A percentile compares a stretch with the other conserved stretches of the same genome.
These are phyloP conservation scores for Aspergillus homomorphus DNA, from an alignment of 495 filamentous ascomycete species.

Conservation along the genomic window DNA sequence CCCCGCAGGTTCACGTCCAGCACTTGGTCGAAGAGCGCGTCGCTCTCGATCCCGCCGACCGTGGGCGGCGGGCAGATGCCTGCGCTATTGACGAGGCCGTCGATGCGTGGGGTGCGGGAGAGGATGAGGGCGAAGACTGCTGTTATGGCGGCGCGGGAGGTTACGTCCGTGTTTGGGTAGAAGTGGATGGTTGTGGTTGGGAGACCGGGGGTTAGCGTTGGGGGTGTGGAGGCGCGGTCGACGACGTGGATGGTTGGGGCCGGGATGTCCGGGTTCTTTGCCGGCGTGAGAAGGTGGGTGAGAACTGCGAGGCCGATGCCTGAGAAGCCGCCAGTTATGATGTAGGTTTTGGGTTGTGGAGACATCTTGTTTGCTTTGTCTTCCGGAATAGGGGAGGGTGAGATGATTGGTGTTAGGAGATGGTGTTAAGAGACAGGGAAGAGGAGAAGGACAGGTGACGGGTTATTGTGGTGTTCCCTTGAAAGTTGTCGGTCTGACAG, in stretches of 20 bases:
- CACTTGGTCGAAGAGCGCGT: constrained; percentile 1
- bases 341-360: constrained; percentile 1
- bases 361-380: background rate
- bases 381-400: too few species aligned
- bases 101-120: background rate
- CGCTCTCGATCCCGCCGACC: background rate
- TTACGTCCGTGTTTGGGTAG: background rate
- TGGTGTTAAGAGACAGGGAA: too few species aligned
- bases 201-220: background rate
- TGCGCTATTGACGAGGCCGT: constrained; percentile 5
- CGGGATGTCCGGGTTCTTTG: background rate
- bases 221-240: background rate
- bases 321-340: constrained; percentile 3
- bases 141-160: background rate
- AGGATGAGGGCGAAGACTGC: background rate
- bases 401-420: too few species aligned
- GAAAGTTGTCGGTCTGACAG: too few species aligned
- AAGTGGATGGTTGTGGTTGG: background rate
- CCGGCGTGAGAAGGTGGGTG: constrained; percentile 2
- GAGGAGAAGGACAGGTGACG: too few species aligned
- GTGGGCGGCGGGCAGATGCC: background rate
- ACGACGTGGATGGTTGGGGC: background rate
- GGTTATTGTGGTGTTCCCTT: too few species aligned
- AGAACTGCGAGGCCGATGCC: constrained; percentile 3
- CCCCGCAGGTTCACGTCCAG: constrained; percentile 1